phyloP scores from a whole-genome alignment of 169 alveolate genomes.

The Cryptosporidium canis region DNA sequence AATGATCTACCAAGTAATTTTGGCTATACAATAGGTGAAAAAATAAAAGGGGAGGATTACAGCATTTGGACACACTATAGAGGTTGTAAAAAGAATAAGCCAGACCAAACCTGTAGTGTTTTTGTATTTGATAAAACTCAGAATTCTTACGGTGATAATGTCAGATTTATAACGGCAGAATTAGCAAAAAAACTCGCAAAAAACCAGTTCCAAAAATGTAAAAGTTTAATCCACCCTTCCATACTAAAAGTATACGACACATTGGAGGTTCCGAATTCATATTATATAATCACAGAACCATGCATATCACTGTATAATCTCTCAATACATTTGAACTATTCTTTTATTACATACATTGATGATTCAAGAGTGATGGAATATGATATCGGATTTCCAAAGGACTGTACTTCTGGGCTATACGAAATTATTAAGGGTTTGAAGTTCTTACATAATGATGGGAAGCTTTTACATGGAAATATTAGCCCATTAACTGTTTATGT shows the following conservation, averaged over 20 bases:
- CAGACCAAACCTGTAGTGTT: slow-evolving; percentile 54
- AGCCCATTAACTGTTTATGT: slow-evolving; percentile 47
- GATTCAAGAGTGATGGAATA: not conserved
- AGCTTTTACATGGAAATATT: slow-evolving; percentile 59
- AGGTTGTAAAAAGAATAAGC: slow-evolving; percentile 56
- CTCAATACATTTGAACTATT: not conserved
- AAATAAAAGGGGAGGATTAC: slow-evolving; percentile 41
- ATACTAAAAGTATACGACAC: slow-evolving; percentile 56
- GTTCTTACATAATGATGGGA: slow-evolving; percentile 62
- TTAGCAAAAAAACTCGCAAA: slow-evolving; percentile 35
- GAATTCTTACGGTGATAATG: not conserved
- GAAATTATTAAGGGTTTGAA: slow-evolving; percentile 36
- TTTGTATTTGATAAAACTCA: slow-evolving; percentile 52
- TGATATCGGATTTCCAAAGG: slow-evolving; percentile 51
- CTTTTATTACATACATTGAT: not conserved
- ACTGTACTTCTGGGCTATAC: slow-evolving; percentile 52
- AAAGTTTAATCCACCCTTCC: slow-evolving; percentile 58
- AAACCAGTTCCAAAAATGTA: slow-evolving; percentile 62
- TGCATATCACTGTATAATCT: slow-evolving; percentile 44
- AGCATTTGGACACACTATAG: slow-evolving; percentile 67
- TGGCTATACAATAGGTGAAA: slow-evolving; percentile 70
- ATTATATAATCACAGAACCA: slow-evolving; percentile 64
- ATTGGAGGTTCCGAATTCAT: slow-evolving; percentile 41
- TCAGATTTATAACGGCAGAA: slow-evolving; percentile 21
- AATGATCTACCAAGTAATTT: slow-evolving; percentile 66